Evolutionary conservation across 2,329 filamentous ascomycete species (phyloP), one percentile per base, ranked within the genome.

Genomic region (Cladophialophora exuberans): DNA sequence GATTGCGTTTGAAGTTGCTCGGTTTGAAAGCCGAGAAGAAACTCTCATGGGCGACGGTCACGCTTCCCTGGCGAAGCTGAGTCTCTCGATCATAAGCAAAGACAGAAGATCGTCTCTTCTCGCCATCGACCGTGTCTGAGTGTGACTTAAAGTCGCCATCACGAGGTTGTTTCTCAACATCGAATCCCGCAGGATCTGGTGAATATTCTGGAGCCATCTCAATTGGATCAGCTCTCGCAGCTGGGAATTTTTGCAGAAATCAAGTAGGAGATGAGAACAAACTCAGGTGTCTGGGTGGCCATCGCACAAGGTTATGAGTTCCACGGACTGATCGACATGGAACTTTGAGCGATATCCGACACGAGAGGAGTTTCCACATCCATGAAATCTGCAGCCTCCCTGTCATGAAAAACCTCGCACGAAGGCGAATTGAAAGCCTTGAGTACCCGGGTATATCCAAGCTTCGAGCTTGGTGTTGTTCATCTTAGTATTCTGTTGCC

Each of bases 11-110:
- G 54, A 65, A 66, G 23, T 62, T 56, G 31, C 63, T 57, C 4
- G 66, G 41, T 10, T 72, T 62, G 5, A 72, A 69, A 10, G 48
- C 46, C 23, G 52, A 38, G 45, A 55, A 56, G 43, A 59, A 56
- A 25, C 56, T 33, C 3, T 56, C 52, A 17, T 59, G 54, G 11
- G 35, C 13, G n/a, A 28, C 25, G 6, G 54, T 54, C 20, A 50
- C 26, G 11, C 43, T 53, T 35, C 50, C 50, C n/a, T 49, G 39
- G 54, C 53, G 47, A 56, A 59, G 25, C 33, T 48, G 48, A 13
- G 20, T 45, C 22, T 42, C 52, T 47, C n/a, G 4, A 39, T 28
- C 18, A 44, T 22, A 9, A 9, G 42, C 38, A 20, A 41, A 41
- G 15, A n/a, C 18, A 13, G 38, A 41, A 13, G 20, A n/a, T n/a